phyloP scores from a whole-genome alignment of 305 asterid species.

The Solanum hybrid region DNA sequence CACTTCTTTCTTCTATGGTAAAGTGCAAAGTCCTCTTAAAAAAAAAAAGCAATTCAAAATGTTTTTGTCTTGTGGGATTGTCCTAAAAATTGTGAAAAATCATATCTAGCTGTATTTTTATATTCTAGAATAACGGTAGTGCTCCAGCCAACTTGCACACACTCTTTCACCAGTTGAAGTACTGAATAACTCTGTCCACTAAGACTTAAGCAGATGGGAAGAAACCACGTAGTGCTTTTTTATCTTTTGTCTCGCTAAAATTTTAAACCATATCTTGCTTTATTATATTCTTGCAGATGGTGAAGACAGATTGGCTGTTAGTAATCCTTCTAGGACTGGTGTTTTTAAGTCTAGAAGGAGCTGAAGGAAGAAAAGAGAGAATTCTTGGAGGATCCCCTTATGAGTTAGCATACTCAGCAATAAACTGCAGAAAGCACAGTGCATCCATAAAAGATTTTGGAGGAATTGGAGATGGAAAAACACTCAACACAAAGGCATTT shows the following conservation, averaged over 20 bases:
- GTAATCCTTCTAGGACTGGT: slow-evolving; percentile 7
- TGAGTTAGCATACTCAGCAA: slow-evolving; percentile 20
- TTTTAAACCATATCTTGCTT: neutral
- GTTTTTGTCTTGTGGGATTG: neutral
- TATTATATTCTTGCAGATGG: slow-evolving; percentile 9
- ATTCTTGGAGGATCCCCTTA: neutral
- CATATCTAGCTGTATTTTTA: neutral
- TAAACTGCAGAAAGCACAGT: slow-evolving; percentile 28
- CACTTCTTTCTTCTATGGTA: neutral
- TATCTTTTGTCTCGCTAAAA: neutral
- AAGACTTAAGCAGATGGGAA: neutral
- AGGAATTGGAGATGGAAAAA: slow-evolving; percentile 34
- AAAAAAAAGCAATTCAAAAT: neutral
- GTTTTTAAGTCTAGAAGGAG: neutral
- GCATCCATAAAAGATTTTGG: slow-evolving; percentile 32
- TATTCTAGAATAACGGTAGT: neutral
- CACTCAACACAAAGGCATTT: slow-evolving; percentile 33
- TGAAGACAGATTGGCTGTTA: neutral
- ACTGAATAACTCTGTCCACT: neutral
- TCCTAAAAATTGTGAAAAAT: neutral
- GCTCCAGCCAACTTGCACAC: neutral
- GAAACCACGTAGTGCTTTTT: neutral
- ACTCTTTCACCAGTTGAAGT: neutral
- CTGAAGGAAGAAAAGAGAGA: slow-evolving; percentile 20
- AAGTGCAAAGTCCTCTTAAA: neutral